Base-by-base conservation (phyloP, 2,329 filamentous ascomycete species). In the Fusarium sp. region DNA sequence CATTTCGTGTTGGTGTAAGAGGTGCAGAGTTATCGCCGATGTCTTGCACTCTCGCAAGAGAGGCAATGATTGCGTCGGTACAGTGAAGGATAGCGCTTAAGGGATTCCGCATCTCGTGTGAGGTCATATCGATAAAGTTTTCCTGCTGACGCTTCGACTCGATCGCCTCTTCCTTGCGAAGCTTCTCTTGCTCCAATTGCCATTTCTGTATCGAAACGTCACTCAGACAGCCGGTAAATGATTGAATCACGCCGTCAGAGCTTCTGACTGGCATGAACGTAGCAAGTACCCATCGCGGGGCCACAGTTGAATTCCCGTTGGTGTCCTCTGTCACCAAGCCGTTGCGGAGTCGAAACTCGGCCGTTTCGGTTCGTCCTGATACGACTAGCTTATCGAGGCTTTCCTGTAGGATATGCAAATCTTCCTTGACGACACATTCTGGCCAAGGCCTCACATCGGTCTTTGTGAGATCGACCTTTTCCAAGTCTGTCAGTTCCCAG, bases 71-170 rank as follows among this genome's bases (percentile, higher is more conserved):
- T 61, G 92, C 91, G 71, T 94, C 92, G 3, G 91, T 91, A 78
- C 91, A 94, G 79, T 94, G 92, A 35, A 94, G 83, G 24, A 94
- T 94, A 2, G 92, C 92, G 48, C 89, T 91, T 32, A 94, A 83
- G 2, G 92, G 92, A 75, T 94, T 94, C 32, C 92, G 87, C 88
- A 93, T 91, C 78, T 93, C 91, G 78, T 93, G 91, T 20, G 89
- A 90, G 4, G 88, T 89, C 84, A 94, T 94, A 80, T 94, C 93
- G 77, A 95, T 94, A 76, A 95, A 95, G 72, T 93, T 93, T 76
- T 95, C 92, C 78, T 96, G 94, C 78, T 93, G 92, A 10, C 91
- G 84, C 76, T 88, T 89, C 36, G 87, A 86, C 77, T 90, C 87
- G 32, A 90, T 85, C 3, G 89, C 89, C 64, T 90, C 87, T 48